Evolutionary conservation across 805 yeast genomes (phyloP).

Genomic region (Sugiyamaella qingdaonensis): DNA sequence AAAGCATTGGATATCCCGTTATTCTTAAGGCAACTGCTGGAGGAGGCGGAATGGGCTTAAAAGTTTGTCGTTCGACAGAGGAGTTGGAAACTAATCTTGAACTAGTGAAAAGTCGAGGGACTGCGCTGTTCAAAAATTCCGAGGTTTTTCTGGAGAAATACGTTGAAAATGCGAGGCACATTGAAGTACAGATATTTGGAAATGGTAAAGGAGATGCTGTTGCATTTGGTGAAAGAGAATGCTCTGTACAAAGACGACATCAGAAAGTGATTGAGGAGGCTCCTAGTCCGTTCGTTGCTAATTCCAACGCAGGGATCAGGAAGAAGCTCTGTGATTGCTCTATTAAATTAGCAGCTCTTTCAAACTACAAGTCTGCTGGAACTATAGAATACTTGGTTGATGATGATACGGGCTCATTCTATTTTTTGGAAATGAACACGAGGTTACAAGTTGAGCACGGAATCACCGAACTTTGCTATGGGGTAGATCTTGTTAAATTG

Average conservation of each 20-base stretch:
- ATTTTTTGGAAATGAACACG: constrained; percentile 92
- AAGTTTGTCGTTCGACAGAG: constrained; percentile 75
- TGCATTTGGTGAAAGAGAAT: constrained; percentile 94
- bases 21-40: constrained; percentile 98
- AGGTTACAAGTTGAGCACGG: constrained; percentile 97
- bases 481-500: constrained; percentile 93
- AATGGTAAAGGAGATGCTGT: constrained; percentile 90
- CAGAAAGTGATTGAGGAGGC: constrained; percentile 95
- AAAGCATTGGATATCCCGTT: constrained; percentile 70
- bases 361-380: constrained; percentile 94
- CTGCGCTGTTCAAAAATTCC: constrained; percentile 85
- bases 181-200: constrained; percentile 93
- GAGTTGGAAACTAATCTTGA: constrained; percentile 82
- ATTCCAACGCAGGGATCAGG: constrained; percentile 50
- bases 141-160: constrained; percentile 93
- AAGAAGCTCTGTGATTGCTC: constrained; percentile 72
- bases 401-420: constrained; percentile 76
- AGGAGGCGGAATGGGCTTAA: constrained; percentile 97
- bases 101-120: constrained; percentile 89
- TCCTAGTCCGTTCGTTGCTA: constrained; percentile 91
- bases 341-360: constrained; percentile 69
- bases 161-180: constrained; percentile 91
- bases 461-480: constrained; percentile 89
- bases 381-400: constrained; percentile 94
- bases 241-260: constrained; percentile 94